These are phyloP conservation scores for Fusarium tricinctum DNA, from an alignment of 2,329 filamentous ascomycete species.

Conservation along the genomic window DNA sequence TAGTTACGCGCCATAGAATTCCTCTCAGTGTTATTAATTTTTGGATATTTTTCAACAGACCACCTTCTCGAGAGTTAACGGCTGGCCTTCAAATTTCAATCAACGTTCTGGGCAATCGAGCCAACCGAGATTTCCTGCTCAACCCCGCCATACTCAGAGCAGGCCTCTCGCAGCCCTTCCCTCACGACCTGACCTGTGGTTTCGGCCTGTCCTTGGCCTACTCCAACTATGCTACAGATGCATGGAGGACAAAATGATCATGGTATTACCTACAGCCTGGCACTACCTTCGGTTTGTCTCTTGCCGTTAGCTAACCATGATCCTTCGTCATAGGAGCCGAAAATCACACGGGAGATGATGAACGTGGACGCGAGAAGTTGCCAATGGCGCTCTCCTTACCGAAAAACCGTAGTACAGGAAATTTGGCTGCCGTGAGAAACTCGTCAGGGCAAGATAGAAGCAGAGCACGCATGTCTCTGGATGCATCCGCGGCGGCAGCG, in stretches of 20 bases:
- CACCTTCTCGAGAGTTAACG: slow-evolving; percentile 25
- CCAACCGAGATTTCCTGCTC: slow-evolving; percentile 49
- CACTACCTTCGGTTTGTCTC: slow-evolving; percentile 16
- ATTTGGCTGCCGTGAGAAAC: slow-evolving; percentile 65
- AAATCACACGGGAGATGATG: slow-evolving; percentile 52
- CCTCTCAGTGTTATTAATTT: neutral
- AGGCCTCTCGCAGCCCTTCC: slow-evolving; percentile 37
- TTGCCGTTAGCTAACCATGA: slow-evolving; percentile 45
- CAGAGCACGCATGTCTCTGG: slow-evolving; percentile 81
- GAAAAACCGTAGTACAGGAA: slow-evolving; percentile 76
- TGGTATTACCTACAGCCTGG: slow-evolving; percentile 51
- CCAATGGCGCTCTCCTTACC: slow-evolving; percentile 66
- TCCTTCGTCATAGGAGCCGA: slow-evolving; percentile 51
- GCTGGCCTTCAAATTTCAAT: slow-evolving; percentile 30
- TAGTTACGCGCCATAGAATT: neutral
- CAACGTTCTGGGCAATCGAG: slow-evolving; percentile 32
- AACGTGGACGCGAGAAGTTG: slow-evolving; percentile 62
- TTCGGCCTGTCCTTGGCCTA: slow-evolving; percentile 45
- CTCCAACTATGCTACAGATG: slow-evolving; percentile 61
- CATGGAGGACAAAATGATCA: slow-evolving; percentile 60
- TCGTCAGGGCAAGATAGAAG: slow-evolving; percentile 65
- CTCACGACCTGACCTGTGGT: slow-evolving; percentile 38
- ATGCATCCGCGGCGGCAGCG: slow-evolving; percentile 75
- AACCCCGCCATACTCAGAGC: slow-evolving; percentile 47
- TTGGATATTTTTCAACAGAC: slow-evolving; percentile 22